Base-by-base conservation (phyloP, 139 green algal species). In the Coelastrella sp. region DNA sequence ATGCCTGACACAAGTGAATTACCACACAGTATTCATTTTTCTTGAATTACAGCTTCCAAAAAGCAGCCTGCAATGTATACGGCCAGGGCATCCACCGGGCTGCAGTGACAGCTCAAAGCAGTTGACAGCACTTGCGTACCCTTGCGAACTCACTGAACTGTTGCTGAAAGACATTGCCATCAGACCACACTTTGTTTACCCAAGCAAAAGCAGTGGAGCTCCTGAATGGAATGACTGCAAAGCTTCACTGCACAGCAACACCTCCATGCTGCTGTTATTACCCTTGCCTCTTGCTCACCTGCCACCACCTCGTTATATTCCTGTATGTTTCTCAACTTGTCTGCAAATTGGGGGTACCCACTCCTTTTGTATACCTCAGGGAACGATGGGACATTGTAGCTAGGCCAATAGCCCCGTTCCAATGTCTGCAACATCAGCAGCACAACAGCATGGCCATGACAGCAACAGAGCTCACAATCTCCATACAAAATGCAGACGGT, bases 381-480 rank as follows among this genome's bases (percentile, higher is more conserved):
- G 82, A 96, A 97, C 91, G 88, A 95, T 8, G 96, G 96, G 9
- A 97, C 91, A 60, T 98, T 98, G 93, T 96, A 97, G 27, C 90
- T 95, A 6, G 96, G 93, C 89, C 90, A 98, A 92, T 97, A 97
- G 73, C 94, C 94, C 3, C 88, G 82, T 70, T 87, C 87, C 78
- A 97, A 92, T 12, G 87, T 22, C 87, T 90, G 78, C 70, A 76
- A 6, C 12, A 70, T 17, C 6, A 70, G 15, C 79, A 7, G 20
- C 66, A 78, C 4, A 1, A 84, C 78, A 84, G 24, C 78, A 84
- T 84, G 25, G 24, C 35, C 35, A 49, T 49, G 35, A 49, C 35
- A 49, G 35, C 35, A 49, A 3, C 35, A 49, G 35, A 1, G 1
- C 35, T 49, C 35, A 49, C 35, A 49, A 49, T 49, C 35, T 49